Evolutionary conservation across 805 yeast genomes (phyloP).

Genomic region (Candida ovalis): DNA sequence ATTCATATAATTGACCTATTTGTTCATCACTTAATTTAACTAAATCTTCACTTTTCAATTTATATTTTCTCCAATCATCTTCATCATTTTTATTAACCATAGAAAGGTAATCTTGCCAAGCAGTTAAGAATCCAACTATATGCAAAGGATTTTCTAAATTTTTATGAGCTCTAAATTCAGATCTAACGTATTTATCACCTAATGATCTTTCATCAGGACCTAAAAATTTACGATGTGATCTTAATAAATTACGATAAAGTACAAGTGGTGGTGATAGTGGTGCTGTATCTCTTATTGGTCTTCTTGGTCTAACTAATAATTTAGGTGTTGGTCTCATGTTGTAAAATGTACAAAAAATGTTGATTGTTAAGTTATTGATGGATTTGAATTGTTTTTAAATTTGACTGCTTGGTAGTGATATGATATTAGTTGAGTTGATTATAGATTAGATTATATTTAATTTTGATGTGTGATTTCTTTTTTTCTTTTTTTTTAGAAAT

Average conservation of each 20-base stretch:
- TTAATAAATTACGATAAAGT: constrained; percentile 72
- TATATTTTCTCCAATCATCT: constrained; percentile 61
- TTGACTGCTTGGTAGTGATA: too few species aligned
- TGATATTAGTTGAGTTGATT: too few species aligned
- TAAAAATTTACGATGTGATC: constrained; percentile 75
- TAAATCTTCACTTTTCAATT: constrained; percentile 59
- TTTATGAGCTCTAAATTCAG: constrained; percentile 85
- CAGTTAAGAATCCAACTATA: constrained; percentile 86
- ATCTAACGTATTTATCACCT: constrained; percentile 87
- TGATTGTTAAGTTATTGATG: too few species aligned
- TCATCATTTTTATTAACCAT: constrained; percentile 42
- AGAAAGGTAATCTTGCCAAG: constrained; percentile 86
- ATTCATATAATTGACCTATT: constrained; percentile 72
- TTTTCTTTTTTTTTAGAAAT: too few species aligned
- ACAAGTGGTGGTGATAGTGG: constrained; percentile 78
- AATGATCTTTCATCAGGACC: constrained; percentile 67
- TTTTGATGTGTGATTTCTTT: too few species aligned
- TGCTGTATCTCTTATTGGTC: constrained; percentile 23
- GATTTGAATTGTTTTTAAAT: too few species aligned
- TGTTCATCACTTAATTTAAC: constrained; percentile 91
- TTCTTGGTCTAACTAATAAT: constrained; percentile 32
- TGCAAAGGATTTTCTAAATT: constrained; percentile 84
- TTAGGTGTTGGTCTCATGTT: constrained; percentile 24
- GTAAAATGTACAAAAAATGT: not conserved
- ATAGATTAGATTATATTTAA: too few species aligned